phyloP scores from a whole-genome alignment of 2,329 filamentous ascomycete genomes.

The Talaromyces sp. region DNA sequence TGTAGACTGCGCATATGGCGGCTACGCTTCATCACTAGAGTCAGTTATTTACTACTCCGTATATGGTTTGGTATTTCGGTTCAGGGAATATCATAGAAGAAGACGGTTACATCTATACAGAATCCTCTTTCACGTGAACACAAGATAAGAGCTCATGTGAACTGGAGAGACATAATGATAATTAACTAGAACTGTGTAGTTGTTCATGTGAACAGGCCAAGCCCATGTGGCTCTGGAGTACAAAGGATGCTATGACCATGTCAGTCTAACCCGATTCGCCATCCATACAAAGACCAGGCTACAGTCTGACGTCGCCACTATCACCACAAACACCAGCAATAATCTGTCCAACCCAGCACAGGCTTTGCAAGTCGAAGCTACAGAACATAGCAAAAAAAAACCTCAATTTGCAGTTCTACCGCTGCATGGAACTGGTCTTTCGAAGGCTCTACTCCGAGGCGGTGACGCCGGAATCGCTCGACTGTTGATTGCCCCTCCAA shows the following conservation, averaged over 20 bases:
- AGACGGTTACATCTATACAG: background rate
- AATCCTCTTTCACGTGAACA: background rate
- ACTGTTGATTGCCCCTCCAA: slow-evolving; percentile 2
- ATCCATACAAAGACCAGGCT: background rate
- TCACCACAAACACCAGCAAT: background rate
- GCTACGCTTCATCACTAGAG: background rate
- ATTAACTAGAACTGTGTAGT: background rate
- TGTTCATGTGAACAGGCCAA: background rate
- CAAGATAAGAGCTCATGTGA: background rate
- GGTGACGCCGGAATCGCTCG: background rate
- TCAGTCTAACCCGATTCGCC: slow-evolving; percentile 2
- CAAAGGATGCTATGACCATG: background rate
- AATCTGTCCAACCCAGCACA: background rate
- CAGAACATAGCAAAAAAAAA: no score
- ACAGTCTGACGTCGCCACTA: slow-evolving; percentile 5
- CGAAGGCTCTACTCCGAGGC: background rate
- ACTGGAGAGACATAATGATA: background rate
- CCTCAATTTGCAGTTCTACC: no score
- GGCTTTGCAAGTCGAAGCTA: background rate
- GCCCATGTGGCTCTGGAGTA: background rate
- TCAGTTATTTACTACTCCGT: background rate
- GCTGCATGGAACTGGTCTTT: background rate
- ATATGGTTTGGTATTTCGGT: background rate
- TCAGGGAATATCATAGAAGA: background rate
- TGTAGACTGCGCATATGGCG: background rate